phyloP scores from a whole-genome alignment of 352 stramenopile species.

The Globisporangium abappressorium region DNA sequence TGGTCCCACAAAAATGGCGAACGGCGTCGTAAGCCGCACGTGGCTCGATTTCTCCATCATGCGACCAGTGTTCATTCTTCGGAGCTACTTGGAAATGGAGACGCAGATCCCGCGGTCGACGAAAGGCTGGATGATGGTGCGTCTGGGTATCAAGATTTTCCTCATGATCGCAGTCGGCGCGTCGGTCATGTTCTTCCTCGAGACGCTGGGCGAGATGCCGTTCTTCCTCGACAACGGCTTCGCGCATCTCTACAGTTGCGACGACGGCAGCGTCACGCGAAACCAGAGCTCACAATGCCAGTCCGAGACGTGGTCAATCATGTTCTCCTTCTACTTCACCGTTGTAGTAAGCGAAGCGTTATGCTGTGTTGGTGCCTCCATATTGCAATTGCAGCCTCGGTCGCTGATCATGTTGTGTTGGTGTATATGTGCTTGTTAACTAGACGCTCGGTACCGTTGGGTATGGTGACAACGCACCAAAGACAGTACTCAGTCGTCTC shows the following conservation, averaged over 20 bases:
- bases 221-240: slow-evolving; percentile 80
- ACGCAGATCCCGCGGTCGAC: slow-evolving; percentile 62
- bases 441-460: slow-evolving; percentile 86
- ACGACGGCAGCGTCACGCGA: slow-evolving; percentile 53
- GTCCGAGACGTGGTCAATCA: slow-evolving; percentile 80
- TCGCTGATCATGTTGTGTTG: neutral
- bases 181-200: slow-evolving; percentile 85
- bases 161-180: slow-evolving; percentile 81
- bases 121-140: slow-evolving; percentile 81
- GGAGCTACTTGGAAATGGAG: slow-evolving; percentile 85
- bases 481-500: slow-evolving; percentile 78
- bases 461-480: slow-evolving; percentile 82
- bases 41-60: slow-evolving; percentile 88
- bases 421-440: neutral
- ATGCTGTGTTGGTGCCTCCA: neutral
- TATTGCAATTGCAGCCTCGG: neutral
- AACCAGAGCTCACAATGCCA: slow-evolving; percentile 41
- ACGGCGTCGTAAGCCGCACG: slow-evolving; percentile 54
- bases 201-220: slow-evolving; percentile 82
- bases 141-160: slow-evolving; percentile 75
- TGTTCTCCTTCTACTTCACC: slow-evolving; percentile 89
- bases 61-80: slow-evolving; percentile 75
- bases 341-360: slow-evolving; percentile 55
- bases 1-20: slow-evolving; percentile 55
- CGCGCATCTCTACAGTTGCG: slow-evolving; percentile 76